Percentiles rank a stretch among this genome's conserved stretches.
phyloP scores from a whole-genome alignment of 352 stramenopile species.

The Phytopythium chamaehyphon region DNA sequence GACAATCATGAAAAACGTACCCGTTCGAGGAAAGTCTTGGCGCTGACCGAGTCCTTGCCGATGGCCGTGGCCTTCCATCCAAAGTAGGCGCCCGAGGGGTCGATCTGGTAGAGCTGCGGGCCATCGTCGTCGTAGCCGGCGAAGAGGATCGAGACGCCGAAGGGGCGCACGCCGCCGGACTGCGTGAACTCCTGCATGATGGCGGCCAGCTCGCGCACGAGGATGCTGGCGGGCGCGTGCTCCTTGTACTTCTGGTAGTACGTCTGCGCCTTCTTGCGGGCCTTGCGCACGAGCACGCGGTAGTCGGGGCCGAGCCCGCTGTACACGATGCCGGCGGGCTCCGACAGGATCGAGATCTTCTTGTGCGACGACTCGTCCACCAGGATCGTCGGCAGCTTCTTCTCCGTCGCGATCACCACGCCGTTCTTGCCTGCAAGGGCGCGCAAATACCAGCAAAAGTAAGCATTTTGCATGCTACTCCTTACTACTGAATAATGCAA shows the following conservation, averaged over 20 bases:
- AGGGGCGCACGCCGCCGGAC: constrained; percentile 96
- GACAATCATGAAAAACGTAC: constrained; percentile 21
- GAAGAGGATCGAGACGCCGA: constrained; percentile 98
- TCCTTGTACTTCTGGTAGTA: constrained; percentile 96
- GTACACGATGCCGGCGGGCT: constrained; percentile 94
- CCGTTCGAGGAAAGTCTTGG: constrained; percentile 99
- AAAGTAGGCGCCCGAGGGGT: constrained; percentile 98
- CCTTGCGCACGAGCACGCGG: constrained; percentile 96
- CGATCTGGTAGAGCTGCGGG: constrained; percentile 97
- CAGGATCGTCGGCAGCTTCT: constrained; percentile 95
- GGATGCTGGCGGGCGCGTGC: constrained; percentile 92
- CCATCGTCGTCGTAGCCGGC: constrained; percentile 97
- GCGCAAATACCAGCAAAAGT: too few relatives aligned
- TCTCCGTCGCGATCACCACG: constrained; percentile 99
- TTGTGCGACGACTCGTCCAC: constrained; percentile 94
- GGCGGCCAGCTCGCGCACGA: constrained; percentile 94
- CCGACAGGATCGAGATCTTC: constrained; percentile 95
- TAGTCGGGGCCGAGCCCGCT: constrained; percentile 98
- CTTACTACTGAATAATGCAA: too few relatives aligned
- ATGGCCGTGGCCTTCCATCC: constrained; percentile 99
- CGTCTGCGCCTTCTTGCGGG: constrained; percentile 93
- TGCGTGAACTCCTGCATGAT: constrained; percentile 99
- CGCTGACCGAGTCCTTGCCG: constrained; percentile 97
- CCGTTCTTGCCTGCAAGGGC: constrained; percentile 95
- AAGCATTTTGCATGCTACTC: too few relatives aligned